Evolutionary conservation across 1,284 basidiomycete species (phyloP), one percentile per base, ranked within the genome.

Genomic region (Rhodotorula mucilaginosa): DNA sequence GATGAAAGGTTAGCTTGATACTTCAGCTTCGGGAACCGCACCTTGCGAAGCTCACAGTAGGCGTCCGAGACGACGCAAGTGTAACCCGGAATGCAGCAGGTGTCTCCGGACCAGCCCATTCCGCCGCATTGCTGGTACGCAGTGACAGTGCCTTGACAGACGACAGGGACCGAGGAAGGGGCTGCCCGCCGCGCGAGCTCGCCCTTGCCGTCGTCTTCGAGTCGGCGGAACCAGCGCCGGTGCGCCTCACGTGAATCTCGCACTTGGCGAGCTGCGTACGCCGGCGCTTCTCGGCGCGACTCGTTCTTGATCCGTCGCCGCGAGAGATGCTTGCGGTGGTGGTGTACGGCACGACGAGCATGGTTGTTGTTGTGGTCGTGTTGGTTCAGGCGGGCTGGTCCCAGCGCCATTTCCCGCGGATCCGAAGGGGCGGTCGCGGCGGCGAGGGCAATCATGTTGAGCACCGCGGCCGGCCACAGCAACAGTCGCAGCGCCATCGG

Each of bases 11-110:
- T 7, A 34, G 34, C 34, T 34, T 7, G 34, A 34, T 34, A 18
- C 3, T 7, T 15, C 13, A 10, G 18, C 12, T 2, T 12, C 4
- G 3, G 5, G 3, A 4, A 19, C n/a, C 3, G 16, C n/a, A 8
- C 2, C 5, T 10, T 26, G 12, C 12, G 16, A 21, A 19, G 15
- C 69, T 47, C 19, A 70, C 69, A 67, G 48, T 63, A 70, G 6
- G 58, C 56, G 48, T 47, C 59, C 21, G 26, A 34, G 60, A 58
- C 58, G 12, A 56, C 57, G 44, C 69, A 70, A 6, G 48, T 59
- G 49, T 47, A 70, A 3, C 69, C 69, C 0, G 60, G 16, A 16
- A 54, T 46, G 44, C 69, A 70, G 60, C 69, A 70, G 15, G 58
- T 67, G 23, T 61, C 69, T 4, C n/a, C 34, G 7, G 46, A 39